phyloP scores from a whole-genome alignment of 202 grass and related monocot species.

The Brachypodium distachyon region DNA sequence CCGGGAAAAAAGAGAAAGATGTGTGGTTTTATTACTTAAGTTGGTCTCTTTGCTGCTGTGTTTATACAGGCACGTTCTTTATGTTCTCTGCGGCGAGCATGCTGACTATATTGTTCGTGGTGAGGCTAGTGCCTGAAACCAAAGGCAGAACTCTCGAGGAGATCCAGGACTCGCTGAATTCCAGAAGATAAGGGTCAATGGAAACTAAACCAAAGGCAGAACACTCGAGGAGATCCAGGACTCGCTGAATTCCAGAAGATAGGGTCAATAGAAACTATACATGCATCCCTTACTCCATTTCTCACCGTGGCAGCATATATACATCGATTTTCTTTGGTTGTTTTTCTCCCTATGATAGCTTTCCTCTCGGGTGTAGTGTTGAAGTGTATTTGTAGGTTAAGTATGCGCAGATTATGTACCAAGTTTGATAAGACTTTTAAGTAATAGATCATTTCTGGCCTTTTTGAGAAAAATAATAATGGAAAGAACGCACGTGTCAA shows the following conservation, averaged over 20 bases:
- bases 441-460: background rate
- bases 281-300: background rate
- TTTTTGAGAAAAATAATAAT: background rate
- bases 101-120: constrained; percentile 46
- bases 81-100: constrained; percentile 47
- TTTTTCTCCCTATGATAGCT: background rate
- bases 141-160: constrained; percentile 60
- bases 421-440: background rate
- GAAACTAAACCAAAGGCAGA: constrained; percentile 64
- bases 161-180: constrained; percentile 43
- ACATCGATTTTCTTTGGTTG: background rate
- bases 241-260: constrained; percentile 29
- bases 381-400: constrained; percentile 3
- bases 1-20: too few species aligned
- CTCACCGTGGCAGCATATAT: background rate
- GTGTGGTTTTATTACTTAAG: background rate
- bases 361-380: background rate
- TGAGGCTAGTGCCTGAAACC: constrained; percentile 50
- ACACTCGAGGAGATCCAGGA: constrained; percentile 60
- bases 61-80: constrained; percentile 45
- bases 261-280: background rate
- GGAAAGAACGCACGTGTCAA: background rate
- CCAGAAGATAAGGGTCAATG: constrained; percentile 21
- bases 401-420: constrained; percentile 11
- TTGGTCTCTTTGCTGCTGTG: background rate